Conservation (phyloP, 2,329 filamentous ascomycete species). For the Ceratocystis diversiconidia region DNA sequence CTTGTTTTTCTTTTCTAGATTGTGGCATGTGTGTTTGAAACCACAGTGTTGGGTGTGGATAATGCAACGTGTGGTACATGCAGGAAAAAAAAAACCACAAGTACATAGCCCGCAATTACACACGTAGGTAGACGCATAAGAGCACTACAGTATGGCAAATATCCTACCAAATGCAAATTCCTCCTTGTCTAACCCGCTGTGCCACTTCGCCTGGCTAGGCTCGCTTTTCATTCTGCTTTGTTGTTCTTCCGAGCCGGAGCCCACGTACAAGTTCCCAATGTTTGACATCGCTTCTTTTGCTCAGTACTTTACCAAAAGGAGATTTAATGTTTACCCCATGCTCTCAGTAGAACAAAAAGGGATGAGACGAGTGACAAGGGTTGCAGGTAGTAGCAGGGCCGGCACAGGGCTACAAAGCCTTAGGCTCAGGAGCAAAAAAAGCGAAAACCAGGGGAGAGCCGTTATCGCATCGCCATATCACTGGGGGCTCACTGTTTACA, state of each 20-base stretch:
- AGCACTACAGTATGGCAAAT: too few species aligned
- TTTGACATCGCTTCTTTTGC: not conserved
- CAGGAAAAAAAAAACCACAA: too few species aligned
- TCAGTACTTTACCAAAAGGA: not conserved
- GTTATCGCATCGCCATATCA: not conserved
- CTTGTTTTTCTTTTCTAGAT: too few species aligned
- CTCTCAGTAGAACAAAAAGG: not conserved
- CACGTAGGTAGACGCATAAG: too few species aligned
- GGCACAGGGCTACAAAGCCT: not conserved
- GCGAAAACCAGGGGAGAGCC: not conserved
- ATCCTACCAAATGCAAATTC: too few species aligned
- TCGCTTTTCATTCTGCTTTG: not conserved
- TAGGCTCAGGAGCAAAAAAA: not conserved
- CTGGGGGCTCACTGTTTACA: not conserved
- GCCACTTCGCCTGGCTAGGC: not conserved
- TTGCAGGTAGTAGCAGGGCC: not conserved
- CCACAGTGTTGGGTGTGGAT: too few species aligned
- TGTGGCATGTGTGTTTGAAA: too few species aligned
- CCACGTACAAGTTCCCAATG: not conserved
- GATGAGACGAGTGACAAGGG: not conserved
- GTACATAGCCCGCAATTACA: too few species aligned
- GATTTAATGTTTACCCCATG: not conserved
- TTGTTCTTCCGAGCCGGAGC: not conserved
- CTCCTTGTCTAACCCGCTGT: conserved; percentile 1
- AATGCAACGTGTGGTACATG: too few species aligned